Evolutionary conservation across 2,329 filamentous ascomycete species (phyloP).

Genomic region (Mariannaea sp.): DNA sequence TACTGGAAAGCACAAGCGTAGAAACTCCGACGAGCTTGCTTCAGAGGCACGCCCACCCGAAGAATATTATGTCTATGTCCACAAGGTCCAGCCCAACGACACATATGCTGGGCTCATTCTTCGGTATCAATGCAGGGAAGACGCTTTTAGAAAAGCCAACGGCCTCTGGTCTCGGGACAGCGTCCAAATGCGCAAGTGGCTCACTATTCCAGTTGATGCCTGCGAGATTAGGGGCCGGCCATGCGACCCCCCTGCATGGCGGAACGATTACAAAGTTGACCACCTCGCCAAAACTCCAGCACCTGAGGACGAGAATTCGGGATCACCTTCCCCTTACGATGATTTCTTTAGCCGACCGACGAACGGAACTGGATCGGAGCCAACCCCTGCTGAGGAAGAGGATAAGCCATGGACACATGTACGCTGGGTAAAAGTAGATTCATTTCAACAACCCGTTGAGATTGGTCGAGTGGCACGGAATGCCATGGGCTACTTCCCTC

Average conservation of each 20-base stretch:
- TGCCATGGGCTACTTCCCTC: conserved; percentile 88
- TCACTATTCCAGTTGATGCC: conserved; percentile 86
- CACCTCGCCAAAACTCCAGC: conserved; percentile 56
- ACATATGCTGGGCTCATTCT: conserved; percentile 91
- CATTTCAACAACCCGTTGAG: conserved; percentile 70
- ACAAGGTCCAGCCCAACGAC: conserved; percentile 80
- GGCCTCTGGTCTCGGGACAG: conserved; percentile 94
- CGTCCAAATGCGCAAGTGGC: conserved; percentile 79
- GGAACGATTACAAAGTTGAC: conserved; percentile 51
- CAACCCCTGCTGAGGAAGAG: conserved; percentile 47
- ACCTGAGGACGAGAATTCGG: conserved; percentile 35
- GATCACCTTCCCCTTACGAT: conserved; percentile 40
- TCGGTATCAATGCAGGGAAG: conserved; percentile 84
- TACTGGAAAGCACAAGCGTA: conserved; percentile 63
- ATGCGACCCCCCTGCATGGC: conserved; percentile 57
- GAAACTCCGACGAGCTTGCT: conserved; percentile 68
- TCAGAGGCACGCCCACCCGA: conserved; percentile 62
- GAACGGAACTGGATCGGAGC: conserved; percentile 41
- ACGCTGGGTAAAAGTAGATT: conserved; percentile 83
- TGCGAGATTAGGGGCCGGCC: conserved; percentile 81
- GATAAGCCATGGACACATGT: conserved; percentile 83
- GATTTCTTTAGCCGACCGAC: conserved; percentile 49
- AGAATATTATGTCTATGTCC: conserved; percentile 87
- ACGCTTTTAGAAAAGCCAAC: conserved; percentile 84
- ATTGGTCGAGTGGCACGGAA: conserved; percentile 83